Evolutionary conservation across 116 monocot species (phyloP), one percentile per base, ranked within the genome.

Genomic region (Iris pallida): DNA sequence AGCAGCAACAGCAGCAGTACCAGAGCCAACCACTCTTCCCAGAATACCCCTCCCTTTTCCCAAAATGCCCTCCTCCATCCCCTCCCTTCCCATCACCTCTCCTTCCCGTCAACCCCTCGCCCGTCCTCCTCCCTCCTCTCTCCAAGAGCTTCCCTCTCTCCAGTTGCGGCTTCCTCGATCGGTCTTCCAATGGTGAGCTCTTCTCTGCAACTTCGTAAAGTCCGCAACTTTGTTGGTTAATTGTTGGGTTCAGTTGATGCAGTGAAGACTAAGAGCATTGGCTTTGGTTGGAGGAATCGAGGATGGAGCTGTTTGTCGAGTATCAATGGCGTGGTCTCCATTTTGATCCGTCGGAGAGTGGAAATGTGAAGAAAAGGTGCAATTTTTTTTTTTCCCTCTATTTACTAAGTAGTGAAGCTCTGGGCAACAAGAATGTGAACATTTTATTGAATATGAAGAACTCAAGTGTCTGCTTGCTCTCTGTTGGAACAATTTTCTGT

Each of bases 361-460:
- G 74, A 45, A 40, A 53, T 61, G 54, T 72, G 46, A 85, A 77
- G 71, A 85, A 77, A 77, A 80, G 80, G 80, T 85, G 14, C 14
- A 2, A 12, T 43, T 7, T 57, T 68, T 52, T 44, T 68, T 48
- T 63, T 20, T 18, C 15, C 5, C 43, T 0, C 20, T 11, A 42
- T 45, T 5, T 18, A 18, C 6, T 42, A 40, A 57, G 13, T 57
- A 57, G 53, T 13, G 53, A 53, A 53, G 53, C 4, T 13, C 15
- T 12, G 5, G 11, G 53, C 30, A 0, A 30, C 30, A 30, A 30
- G 30, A 30, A n/a, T n/a, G n/a, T n/a, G n/a, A n/a, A n/a, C n/a
- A n/a, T n/a, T n/a, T n/a, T n/a, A n/a, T n/a, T n/a, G n/a, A n/a
- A n/a, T n/a, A n/a, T n/a, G n/a, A n/a, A n/a, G n/a, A n/a, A n/a